phyloP scores from a whole-genome alignment of 2,329 filamentous ascomycete species.

The Penicillium expansum region DNA sequence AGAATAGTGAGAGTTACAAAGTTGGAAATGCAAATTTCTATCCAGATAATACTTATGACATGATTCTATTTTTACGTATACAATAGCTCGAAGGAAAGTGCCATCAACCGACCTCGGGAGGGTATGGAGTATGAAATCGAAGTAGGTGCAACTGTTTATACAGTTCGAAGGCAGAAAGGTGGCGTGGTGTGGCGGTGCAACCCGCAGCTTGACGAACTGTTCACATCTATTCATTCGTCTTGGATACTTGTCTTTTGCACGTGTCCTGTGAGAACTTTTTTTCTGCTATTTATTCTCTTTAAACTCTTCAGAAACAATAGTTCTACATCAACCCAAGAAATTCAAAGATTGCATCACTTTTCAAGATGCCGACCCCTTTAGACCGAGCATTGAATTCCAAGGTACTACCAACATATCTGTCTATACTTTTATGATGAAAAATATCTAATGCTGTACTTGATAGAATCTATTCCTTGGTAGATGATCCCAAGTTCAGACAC shows the following conservation, averaged over 20 bases:
- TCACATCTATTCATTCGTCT: not conserved
- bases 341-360: not conserved
- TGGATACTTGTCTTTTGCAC: constrained; percentile 5
- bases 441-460: constrained; percentile 17
- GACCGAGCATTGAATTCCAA: constrained; percentile 69
- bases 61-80: not conserved
- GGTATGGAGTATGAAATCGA: not conserved
- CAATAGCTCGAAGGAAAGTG: not conserved
- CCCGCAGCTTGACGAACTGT: not conserved
- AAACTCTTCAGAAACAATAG: not conserved
- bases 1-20: not conserved
- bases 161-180: not conserved
- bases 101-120: not conserved
- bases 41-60: too few species aligned
- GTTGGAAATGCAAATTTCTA: too few species aligned
- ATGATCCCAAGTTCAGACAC: constrained; percentile 3
- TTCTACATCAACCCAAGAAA: not conserved
- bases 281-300: not conserved
- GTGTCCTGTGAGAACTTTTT: not conserved
- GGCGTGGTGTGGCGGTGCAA: constrained; percentile 7
- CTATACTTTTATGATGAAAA: constrained; percentile 3
- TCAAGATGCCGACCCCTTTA: constrained; percentile 64
- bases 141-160: not conserved
- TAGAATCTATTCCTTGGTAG: constrained; percentile 70
- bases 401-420: constrained; percentile 43